A percentile compares a stretch with the other conserved stretches of the same genome.
phyloP scores from a whole-genome alignment of 1,284 basidiomycete genomes.

The Sphagnurus paluster region DNA sequence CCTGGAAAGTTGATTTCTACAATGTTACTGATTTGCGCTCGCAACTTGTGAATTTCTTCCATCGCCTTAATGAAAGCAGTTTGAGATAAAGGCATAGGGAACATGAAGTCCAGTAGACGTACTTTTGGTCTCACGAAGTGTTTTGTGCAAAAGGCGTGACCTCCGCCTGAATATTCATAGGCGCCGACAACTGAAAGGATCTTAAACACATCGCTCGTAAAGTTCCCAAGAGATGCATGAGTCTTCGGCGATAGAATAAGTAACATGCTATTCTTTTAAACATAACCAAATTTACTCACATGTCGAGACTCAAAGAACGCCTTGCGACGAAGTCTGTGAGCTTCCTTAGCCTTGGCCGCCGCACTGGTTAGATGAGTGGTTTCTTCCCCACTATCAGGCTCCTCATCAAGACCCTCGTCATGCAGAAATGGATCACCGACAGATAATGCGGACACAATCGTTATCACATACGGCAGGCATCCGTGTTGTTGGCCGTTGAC shows the following conservation, averaged over 20 bases:
- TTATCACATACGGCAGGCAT: slow-evolving; percentile 90
- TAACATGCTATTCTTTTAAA: not conserved
- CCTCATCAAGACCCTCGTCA: slow-evolving; percentile 64
- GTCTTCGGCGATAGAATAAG: slow-evolving; percentile 41
- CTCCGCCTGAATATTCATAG: slow-evolving; percentile 89
- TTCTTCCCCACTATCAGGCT: slow-evolving; percentile 44
- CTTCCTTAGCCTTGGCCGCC: slow-evolving; percentile 66
- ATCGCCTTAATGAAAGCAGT: slow-evolving; percentile 75
- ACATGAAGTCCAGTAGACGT: slow-evolving; percentile 18
- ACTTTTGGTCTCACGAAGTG: slow-evolving; percentile 95
- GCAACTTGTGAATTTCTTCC: slow-evolving; percentile 99
- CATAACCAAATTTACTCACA: slow-evolving; percentile 42
- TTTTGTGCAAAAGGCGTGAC: slow-evolving; percentile 78
- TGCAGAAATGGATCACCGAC: slow-evolving; percentile 96
- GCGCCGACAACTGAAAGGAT: slow-evolving; percentile 92
- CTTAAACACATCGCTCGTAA: slow-evolving; percentile 88
- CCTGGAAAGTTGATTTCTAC: slow-evolving; percentile 72
- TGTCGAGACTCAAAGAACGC: slow-evolving; percentile 81
- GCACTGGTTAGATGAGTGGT: slow-evolving; percentile 59
- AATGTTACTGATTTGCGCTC: slow-evolving; percentile 85
- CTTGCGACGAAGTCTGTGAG: slow-evolving; percentile 61
- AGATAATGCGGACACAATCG: slow-evolving; percentile 89
- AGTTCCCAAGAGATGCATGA: slow-evolving; percentile 81
- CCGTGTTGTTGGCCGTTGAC: slow-evolving; percentile 90
- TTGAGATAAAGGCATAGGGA: not conserved